A percentile compares a stretch with the other conserved stretches of the same genome.
Evolutionary conservation across 352 stramenopile genomes (phyloP).

Genomic region (Phytopythium delawarense): DNA sequence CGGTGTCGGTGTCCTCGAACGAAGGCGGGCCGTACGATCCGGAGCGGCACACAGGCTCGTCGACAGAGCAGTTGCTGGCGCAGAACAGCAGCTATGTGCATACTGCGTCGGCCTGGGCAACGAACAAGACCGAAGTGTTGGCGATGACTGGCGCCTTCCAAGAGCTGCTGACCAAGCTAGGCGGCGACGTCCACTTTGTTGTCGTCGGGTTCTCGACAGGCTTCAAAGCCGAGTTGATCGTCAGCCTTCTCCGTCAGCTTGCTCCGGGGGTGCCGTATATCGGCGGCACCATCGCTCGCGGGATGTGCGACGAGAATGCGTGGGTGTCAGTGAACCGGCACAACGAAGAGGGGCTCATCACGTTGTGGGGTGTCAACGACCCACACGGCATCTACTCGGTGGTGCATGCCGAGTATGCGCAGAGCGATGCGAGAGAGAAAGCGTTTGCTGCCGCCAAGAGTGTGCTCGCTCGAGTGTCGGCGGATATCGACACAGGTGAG

Average conservation of each 20-base stretch:
- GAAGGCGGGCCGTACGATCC: conserved; percentile 30
- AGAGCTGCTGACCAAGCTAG: conserved; percentile 76
- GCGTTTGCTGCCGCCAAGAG: conserved; percentile 70
- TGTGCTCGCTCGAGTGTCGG: conserved; percentile 44
- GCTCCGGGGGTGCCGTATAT: conserved; percentile 82
- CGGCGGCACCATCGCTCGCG: conserved; percentile 75
- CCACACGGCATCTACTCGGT: conserved; percentile 79
- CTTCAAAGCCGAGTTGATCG: conserved; percentile 71
- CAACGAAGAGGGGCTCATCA: conserved; percentile 78
- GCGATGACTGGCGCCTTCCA: conserved; percentile 76
- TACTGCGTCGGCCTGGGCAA: conserved; percentile 67
- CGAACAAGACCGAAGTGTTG: conserved; percentile 64
- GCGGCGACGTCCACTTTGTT: conserved; percentile 77
- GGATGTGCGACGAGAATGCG: conserved; percentile 84
- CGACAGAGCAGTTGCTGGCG: conserved; percentile 46
- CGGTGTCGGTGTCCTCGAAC: conserved; percentile 20
- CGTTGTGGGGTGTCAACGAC: conserved; percentile 85
- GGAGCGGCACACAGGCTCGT: conserved; percentile 30
- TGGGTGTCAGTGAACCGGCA: conserved; percentile 87
- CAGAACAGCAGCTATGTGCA: conserved; percentile 64
- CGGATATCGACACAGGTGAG: conserved; percentile 56
- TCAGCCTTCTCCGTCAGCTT: conserved; percentile 66
- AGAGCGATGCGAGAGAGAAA: conserved; percentile 76
- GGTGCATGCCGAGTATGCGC: conserved; percentile 74
- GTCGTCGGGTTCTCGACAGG: conserved; percentile 83